Evolutionary conservation across 495 filamentous ascomycete species (phyloP).

Genomic region (Acidiella bohemica): DNA sequence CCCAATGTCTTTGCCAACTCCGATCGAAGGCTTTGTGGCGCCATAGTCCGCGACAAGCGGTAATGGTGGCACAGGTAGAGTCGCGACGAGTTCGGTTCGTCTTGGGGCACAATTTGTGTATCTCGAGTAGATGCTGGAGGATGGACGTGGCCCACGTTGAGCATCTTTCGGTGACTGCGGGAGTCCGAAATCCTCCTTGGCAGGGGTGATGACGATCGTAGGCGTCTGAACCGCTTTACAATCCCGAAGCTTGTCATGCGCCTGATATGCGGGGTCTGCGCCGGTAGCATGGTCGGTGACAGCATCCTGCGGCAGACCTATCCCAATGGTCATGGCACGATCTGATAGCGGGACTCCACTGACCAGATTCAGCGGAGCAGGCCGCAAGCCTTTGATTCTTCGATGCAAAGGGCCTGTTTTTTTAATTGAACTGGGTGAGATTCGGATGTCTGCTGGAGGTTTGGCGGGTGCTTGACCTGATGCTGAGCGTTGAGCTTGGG

Average conservation of each 20-base stretch:
- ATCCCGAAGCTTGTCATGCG: neutral
- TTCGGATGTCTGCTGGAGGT: neutral
- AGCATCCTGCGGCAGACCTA: slow-evolving; percentile 51
- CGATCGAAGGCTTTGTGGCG: slow-evolving; percentile 6
- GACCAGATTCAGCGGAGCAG: slow-evolving; percentile 12
- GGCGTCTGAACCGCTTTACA: slow-evolving; percentile 36
- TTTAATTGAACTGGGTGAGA: neutral
- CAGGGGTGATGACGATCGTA: slow-evolving; percentile 54
- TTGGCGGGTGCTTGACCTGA: neutral
- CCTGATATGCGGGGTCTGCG: slow-evolving; percentile 35
- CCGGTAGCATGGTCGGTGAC: slow-evolving; percentile 38
- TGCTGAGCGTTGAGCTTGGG: neutral
- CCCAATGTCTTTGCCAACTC: slow-evolving; percentile 23
- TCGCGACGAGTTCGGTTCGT: slow-evolving; percentile 23
- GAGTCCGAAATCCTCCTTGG: slow-evolving; percentile 50
- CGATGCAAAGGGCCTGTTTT: slow-evolving; percentile 5
- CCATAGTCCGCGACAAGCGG: slow-evolving; percentile 31
- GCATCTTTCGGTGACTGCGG: slow-evolving; percentile 35
- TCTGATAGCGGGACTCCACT: slow-evolving; percentile 59
- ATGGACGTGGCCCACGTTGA: slow-evolving; percentile 26
- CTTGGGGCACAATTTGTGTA: slow-evolving; percentile 32
- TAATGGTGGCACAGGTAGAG: slow-evolving; percentile 51
- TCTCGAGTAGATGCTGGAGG: slow-evolving; percentile 60
- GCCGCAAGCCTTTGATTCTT: slow-evolving; percentile 12
- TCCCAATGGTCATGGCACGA: slow-evolving; percentile 65